Conservation (phyloP, 805 yeast genomes). For the Starmerella apis region DNA sequence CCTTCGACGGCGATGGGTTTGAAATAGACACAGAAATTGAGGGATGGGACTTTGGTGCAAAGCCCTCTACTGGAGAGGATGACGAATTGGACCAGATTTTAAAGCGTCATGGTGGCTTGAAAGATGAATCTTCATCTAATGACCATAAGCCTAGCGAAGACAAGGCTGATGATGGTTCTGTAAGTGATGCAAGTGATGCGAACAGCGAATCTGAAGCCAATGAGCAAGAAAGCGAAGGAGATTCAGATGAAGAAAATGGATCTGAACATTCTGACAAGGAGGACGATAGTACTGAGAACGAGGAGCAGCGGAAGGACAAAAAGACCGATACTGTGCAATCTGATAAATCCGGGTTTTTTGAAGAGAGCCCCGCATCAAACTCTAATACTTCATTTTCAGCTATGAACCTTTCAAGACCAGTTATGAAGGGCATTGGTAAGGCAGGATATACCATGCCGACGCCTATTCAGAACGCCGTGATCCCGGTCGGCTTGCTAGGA, state of each 20-base stretch:
- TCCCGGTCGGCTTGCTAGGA: conserved; percentile 87
- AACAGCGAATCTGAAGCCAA: conserved; percentile 10
- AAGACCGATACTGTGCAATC: conserved; percentile 30
- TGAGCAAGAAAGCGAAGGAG: conserved; percentile 22
- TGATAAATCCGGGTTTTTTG: conserved; percentile 32
- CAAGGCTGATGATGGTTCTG: conserved; percentile 26
- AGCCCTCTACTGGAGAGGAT: conserved; percentile 50
- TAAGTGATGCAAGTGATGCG: conserved; percentile 33
- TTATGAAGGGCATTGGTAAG: conserved; percentile 67
- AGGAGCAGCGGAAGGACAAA: conserved; percentile 19
- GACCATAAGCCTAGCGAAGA: conserved; percentile 38
- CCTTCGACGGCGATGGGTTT: conserved; percentile 52
- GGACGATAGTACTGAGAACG: conserved; percentile 29
- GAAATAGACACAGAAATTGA: conserved; percentile 24
- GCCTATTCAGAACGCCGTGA: conserved; percentile 85
- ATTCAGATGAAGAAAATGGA: conserved; percentile 29
- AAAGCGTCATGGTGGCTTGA: conserved; percentile 72
- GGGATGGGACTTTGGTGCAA: conserved; percentile 49
- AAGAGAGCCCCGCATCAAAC: conserved; percentile 30
- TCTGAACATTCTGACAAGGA: conserved; percentile 24
- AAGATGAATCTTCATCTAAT: conserved; percentile 39
- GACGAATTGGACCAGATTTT: conserved; percentile 74
- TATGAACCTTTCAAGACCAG: conserved; percentile 78
- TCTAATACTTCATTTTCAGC: conserved; percentile 60
- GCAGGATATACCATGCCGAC: conserved; percentile 83